Base-by-base conservation (phyloP, 2,329 filamentous ascomycete genomes). In the Lachnellula suecica region DNA sequence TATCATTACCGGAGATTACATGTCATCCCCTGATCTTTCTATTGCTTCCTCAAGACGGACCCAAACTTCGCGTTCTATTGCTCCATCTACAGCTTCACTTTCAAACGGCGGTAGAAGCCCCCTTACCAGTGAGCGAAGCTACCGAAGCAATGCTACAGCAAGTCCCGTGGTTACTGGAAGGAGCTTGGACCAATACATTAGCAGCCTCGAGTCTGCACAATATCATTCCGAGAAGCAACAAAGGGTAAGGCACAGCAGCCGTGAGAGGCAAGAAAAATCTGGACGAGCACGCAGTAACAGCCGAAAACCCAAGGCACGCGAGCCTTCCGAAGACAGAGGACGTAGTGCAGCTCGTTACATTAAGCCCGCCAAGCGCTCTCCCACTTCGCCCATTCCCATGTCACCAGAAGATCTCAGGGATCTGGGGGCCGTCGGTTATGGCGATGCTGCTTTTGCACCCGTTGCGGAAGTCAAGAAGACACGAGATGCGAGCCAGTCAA, bases 381-480 rank as follows among this genome's bases (percentile, higher is more conserved):
- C 93, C 1, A 95, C 91, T 2, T 97, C 93, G 0, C 93, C 93
- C 0, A 81, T 96, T 2, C 91, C 92, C 3, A 97, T 97, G 92
- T 96, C 92, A 3, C 91, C 91, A 0, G 90, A 96, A 62, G 91
- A 97, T 63, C 68, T 89, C 54, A 82, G 84, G 64, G 85, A 81
- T 60, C 70, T 87, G 45, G 81, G 79, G 57, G 60, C 64, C 27
- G 45, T 56, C 41, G 58, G 63, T 64, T 71, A 56, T 54, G 66
- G 51, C 59, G 64, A 53, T 67, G 70, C 49, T 59, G 40, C 43
- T 29, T 51, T 54, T 20, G 64, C 66, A 7, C 65, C 65, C n/a
- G 49, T 51, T 25, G 47, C 49, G 2, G 60, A 57, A 57, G 37
- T 62, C 56, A 45, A 40, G 44, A 60, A 46, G 20, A 22, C 25